Evolutionary conservation across 2,329 filamentous ascomycete genomes (phyloP).

Genomic region (Fusarium sp.): DNA sequence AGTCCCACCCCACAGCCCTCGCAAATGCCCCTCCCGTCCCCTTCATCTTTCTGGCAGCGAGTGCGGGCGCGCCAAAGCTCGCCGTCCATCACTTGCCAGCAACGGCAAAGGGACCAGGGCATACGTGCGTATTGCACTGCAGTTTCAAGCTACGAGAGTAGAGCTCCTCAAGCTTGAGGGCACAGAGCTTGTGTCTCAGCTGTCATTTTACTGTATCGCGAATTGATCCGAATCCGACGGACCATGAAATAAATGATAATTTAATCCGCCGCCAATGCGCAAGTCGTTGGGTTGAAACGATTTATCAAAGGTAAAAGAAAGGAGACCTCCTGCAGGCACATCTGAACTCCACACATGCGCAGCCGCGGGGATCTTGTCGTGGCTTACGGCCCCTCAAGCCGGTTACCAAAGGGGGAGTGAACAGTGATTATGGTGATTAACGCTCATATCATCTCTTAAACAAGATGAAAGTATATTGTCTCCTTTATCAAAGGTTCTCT

Average conservation of each 20-base stretch:
- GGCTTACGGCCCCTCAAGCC: conserved; percentile 19
- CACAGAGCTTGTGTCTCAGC: conserved; percentile 22
- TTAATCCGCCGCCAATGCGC: not conserved
- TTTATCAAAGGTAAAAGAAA: conserved; percentile 12
- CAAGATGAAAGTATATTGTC: not conserved
- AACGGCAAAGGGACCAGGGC: conserved; percentile 6
- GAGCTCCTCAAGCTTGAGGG: conserved; percentile 24
- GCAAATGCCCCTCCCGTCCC: conserved; percentile 36
- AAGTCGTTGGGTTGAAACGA: conserved; percentile 4
- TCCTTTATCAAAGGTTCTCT: not conserved
- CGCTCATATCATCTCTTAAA: not conserved
- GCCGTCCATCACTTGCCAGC: conserved; percentile 26
- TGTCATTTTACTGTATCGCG: not conserved
- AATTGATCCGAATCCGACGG: not conserved
- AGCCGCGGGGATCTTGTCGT: conserved; percentile 19
- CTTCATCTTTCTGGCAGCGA: conserved; percentile 38
- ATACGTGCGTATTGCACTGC: conserved; percentile 5
- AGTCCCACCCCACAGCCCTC: conserved; percentile 29
- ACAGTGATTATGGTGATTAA: not conserved
- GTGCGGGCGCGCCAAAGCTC: conserved; percentile 24
- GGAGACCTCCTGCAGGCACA: conserved; percentile 21
- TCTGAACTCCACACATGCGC: conserved; percentile 28
- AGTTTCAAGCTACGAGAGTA: conserved; percentile 21
- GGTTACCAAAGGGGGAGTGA: conserved; percentile 4
- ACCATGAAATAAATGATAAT: not conserved